These are phyloP conservation scores for Diversispora epigaea DNA, from an alignment of 192 early-diverging fungal species.

Conservation along the genomic window DNA sequence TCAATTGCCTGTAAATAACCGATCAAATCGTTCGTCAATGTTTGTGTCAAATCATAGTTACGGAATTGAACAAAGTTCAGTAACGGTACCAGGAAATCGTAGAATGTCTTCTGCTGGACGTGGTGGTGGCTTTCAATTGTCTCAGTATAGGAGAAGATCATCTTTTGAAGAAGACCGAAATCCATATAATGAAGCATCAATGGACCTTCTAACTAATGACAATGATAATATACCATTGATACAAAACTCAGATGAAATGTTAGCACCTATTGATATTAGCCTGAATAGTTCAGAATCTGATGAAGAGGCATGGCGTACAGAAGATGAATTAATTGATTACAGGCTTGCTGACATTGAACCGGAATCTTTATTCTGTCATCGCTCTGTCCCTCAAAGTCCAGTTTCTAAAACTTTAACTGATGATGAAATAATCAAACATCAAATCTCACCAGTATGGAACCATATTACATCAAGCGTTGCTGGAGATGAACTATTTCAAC, in stretches of 20 bases:
- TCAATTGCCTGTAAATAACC: background rate
- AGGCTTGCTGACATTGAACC: background rate
- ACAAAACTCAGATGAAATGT: too few species aligned
- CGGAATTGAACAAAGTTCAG: background rate
- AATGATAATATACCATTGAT: background rate
- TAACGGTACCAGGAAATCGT: background rate
- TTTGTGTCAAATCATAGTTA: background rate
- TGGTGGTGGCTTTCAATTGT: background rate
- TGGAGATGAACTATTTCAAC: slow-evolving; percentile 1
- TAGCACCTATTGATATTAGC: too few species aligned
- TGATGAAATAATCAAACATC: background rate
- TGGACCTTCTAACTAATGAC: background rate
- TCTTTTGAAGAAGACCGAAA: background rate
- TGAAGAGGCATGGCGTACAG: slow-evolving; percentile 10
- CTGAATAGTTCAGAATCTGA: background rate
- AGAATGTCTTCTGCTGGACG: background rate
- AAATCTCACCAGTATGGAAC: background rate
- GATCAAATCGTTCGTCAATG: background rate
- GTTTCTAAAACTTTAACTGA: background rate
- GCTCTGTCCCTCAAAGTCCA: background rate
- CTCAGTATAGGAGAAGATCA: background rate
- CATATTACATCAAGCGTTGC: background rate
- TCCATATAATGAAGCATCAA: background rate
- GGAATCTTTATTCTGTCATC: background rate
- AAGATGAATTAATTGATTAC: background rate